Base-by-base conservation (phyloP, 345 rosid genomes). In the Salix suchowensis region DNA sequence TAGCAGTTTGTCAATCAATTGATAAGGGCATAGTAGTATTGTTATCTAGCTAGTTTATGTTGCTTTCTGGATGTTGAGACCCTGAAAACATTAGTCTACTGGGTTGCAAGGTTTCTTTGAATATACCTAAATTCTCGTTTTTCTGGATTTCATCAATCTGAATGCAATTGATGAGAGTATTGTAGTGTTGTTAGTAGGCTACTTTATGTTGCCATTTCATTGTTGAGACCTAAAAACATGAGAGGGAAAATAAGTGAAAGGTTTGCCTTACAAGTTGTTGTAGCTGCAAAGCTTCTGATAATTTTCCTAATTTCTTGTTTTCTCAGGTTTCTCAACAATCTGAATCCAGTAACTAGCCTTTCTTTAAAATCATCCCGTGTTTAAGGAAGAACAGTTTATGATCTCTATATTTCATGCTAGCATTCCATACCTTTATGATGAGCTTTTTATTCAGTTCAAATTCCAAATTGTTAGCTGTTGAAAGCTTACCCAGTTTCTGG, bases 251-350 rank as follows among this genome's bases (percentile, higher is more conserved):
- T 10, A 54, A 21, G 24, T 54, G 61, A 21, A 54, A 54, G 61
- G 24, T 54, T 50, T 54, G 10, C 10, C 61, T 54, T 23, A 8
- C 61, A 11, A 40, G 44, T 0, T 54, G 61, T 54, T 54, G 5
- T 21, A 23, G 61, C 4, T 54, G 24, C 61, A 54, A 54, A 54
- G 61, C 13, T 54, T 54, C 26, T 21, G 24, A 8, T n/a, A 54
- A 54, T 54, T 21, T 54, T 21, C 61, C 13, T 54, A 23, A 54
- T 7, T 2, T 54, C 61, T 54, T 2, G 26, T 7, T 54, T 54
- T 54, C 36, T 71, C 7, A 30, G 50, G 50, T 30, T 54, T 73
- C 74, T 68, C 62, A 19, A 68, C 75, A 76, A 77, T 72, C 58
- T 24, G 69, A 18, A 64, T 1, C 46, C 42, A 72, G 30, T 30